phyloP scores from a whole-genome alignment of 2,329 filamentous ascomycete genomes.

The Exserohilum turcica region DNA sequence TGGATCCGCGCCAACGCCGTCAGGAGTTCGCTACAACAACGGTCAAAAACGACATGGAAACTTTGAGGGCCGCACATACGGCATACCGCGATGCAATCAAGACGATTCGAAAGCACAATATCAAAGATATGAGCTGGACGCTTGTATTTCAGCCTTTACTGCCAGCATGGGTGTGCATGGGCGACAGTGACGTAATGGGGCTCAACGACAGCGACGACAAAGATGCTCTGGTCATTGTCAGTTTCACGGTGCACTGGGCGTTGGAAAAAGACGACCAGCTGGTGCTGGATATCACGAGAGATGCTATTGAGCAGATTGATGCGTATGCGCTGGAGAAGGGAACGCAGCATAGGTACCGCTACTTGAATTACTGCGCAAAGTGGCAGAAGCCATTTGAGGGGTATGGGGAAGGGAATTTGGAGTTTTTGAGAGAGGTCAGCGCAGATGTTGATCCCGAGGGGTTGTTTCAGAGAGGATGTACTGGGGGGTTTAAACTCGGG shows the following conservation, averaged over 20 bases:
- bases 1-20: constrained; percentile 18
- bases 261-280: constrained; percentile 34
- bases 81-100: constrained; percentile 36
- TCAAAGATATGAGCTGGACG: constrained; percentile 43
- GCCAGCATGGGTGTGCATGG: constrained; percentile 22
- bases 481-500: constrained; percentile 44
- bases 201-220: constrained; percentile 13
- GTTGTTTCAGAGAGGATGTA: constrained; percentile 45
- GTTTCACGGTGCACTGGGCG: constrained; percentile 45
- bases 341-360: constrained; percentile 29
- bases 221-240: constrained; percentile 41
- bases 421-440: constrained; percentile 36
- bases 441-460: constrained; percentile 43
- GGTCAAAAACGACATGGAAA: constrained; percentile 43
- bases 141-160: constrained; percentile 30
- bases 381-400: constrained; percentile 47
- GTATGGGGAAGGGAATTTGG: constrained; percentile 37
- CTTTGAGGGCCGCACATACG: constrained; percentile 33
- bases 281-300: constrained; percentile 30
- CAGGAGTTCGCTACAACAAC: constrained; percentile 47
- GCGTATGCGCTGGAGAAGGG: constrained; percentile 24
- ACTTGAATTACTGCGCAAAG: constrained; percentile 45
- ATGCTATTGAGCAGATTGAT: constrained; percentile 43
- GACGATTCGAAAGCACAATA: constrained; percentile 23
- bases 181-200: constrained; percentile 20